Percentiles rank a stretch among this genome's conserved stretches.
Conservation (phyloP, 129 eudicot genomes). For the Flaveria trinervia region DNA sequence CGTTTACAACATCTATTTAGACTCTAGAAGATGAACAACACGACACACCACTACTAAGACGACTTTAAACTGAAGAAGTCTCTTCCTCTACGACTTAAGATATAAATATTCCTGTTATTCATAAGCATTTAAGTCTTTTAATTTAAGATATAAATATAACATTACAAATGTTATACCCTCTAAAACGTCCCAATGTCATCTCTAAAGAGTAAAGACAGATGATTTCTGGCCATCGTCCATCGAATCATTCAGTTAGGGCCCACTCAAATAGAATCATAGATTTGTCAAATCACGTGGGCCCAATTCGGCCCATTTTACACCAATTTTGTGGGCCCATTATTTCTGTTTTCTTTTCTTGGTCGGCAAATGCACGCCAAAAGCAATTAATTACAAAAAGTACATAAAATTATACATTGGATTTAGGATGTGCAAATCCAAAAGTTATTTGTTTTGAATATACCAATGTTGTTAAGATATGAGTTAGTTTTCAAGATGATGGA, state of each 20-base stretch:
- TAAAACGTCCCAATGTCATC: not conserved
- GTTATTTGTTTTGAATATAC: too few species aligned
- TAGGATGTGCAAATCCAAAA: too few species aligned
- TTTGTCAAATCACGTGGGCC: conserved; percentile 4
- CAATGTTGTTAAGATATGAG: too few species aligned
- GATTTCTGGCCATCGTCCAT: not conserved
- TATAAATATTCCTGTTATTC: too few species aligned
- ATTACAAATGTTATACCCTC: not conserved
- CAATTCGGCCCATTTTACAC: conserved; percentile 1
- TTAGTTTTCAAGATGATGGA: too few species aligned
- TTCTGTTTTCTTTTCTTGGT: conserved; percentile 3
- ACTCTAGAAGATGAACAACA: too few species aligned
- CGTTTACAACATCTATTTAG: too few species aligned
- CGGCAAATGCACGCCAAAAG: conserved; percentile 29
- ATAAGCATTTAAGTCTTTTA: too few species aligned
- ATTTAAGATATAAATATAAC: too few species aligned
- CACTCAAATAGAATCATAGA: conserved; percentile 11
- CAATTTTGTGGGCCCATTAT: conserved; percentile 12
- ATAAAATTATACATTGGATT: not conserved
- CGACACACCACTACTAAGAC: too few species aligned
- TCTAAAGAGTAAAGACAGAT: not conserved
- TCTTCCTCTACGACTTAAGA: too few species aligned
- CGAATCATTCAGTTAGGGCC: conserved; percentile 13
- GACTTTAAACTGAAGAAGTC: too few species aligned
- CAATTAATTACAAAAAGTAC: conserved; percentile 6